phyloP scores from a whole-genome alignment of 1,284 basidiomycete species.

The Wallemia hederae region DNA sequence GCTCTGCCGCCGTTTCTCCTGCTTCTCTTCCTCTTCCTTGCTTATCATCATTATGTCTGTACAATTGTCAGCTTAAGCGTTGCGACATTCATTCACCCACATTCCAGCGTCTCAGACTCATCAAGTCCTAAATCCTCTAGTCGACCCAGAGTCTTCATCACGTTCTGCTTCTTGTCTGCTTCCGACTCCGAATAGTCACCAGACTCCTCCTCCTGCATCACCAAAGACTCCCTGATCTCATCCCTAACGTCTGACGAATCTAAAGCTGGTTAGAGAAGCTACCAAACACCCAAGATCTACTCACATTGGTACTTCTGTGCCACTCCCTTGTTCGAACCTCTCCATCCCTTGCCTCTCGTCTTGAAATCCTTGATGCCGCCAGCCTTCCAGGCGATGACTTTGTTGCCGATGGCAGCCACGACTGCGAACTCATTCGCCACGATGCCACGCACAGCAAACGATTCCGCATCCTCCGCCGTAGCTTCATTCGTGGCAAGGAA shows the following conservation, averaged over 20 bases:
- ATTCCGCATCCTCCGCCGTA: neutral
- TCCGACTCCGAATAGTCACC: neutral
- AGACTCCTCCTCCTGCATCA: neutral
- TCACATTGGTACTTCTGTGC: neutral
- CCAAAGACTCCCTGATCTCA: neutral
- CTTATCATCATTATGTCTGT: neutral
- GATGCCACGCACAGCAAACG: neutral
- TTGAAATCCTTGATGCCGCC: neutral
- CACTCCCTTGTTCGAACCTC: neutral
- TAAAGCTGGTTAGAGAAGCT: neutral
- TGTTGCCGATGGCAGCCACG: neutral
- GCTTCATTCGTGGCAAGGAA: neutral
- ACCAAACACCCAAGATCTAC: neutral
- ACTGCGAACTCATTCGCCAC: neutral
- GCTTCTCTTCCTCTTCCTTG: neutral
- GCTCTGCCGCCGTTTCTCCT: neutral
- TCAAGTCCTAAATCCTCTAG: neutral
- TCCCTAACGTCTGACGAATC: neutral
- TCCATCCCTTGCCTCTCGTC: neutral
- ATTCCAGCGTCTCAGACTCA: neutral
- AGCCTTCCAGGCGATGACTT: neutral
- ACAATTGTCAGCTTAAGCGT: neutral
- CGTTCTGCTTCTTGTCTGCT: too few relatives aligned
- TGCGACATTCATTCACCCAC: neutral
- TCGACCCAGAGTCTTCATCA: too few relatives aligned